phyloP scores from a whole-genome alignment of 257 asterid genomes.

The Rehmannia glutinosa region DNA sequence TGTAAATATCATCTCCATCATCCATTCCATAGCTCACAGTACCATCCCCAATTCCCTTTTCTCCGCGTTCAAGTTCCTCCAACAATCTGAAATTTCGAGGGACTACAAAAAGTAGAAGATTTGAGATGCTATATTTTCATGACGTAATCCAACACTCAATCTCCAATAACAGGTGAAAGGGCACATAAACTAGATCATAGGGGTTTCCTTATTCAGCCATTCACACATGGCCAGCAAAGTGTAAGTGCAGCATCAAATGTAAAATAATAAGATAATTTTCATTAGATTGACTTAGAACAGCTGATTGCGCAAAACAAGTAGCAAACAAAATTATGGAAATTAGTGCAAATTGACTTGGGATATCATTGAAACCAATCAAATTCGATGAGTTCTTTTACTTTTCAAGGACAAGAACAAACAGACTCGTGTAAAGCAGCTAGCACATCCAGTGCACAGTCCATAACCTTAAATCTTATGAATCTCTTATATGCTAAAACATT shows the following conservation, averaged over 20 bases:
- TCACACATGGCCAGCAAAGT: neutral
- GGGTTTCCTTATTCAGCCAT: neutral
- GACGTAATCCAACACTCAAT: no score
- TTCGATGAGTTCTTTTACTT: neutral
- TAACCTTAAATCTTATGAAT: neutral
- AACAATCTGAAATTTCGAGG: conserved; percentile 59
- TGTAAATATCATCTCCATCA: conserved; percentile 52
- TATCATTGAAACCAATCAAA: neutral
- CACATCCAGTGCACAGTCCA: neutral
- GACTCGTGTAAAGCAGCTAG: neutral
- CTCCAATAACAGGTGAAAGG: neutral
- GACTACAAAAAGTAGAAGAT: conserved; percentile 29
- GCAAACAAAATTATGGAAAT: neutral
- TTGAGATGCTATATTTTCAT: conserved; percentile 9
- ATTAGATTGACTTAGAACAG: neutral
- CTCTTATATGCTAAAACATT: neutral
- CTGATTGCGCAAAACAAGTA: neutral
- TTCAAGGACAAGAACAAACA: neutral
- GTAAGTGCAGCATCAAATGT: neutral
- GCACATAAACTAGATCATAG: neutral
- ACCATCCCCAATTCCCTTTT: conserved; percentile 59
- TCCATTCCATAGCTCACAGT: conserved; percentile 63
- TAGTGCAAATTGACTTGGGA: neutral
- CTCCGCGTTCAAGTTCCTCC: conserved; percentile 61
- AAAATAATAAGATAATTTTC: neutral